phyloP scores from a whole-genome alignment of 2,329 filamentous ascomycete genomes.

The Clonostachys rosea region DNA sequence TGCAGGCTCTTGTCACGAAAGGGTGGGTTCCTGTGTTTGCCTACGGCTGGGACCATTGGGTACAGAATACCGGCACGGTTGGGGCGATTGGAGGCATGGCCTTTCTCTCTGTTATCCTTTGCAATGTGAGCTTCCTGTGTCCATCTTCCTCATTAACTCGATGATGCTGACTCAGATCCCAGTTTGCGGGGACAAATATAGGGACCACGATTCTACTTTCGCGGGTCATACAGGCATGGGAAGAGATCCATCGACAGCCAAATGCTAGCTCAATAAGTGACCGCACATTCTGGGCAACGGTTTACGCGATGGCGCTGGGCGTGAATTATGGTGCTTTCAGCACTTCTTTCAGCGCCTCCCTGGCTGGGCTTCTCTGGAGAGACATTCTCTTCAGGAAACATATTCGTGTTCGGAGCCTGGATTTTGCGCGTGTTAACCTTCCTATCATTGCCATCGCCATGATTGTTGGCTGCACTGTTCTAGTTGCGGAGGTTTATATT shows the following conservation, averaged over 20 bases:
- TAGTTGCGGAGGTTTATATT: conserved; percentile 62
- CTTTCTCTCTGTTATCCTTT: conserved; percentile 65
- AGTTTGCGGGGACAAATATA: conserved; percentile 77
- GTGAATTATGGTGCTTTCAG: conserved; percentile 75
- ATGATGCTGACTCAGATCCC: neutral
- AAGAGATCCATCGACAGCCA: conserved; percentile 46
- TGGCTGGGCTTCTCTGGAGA: conserved; percentile 69
- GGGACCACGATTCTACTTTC: conserved; percentile 71
- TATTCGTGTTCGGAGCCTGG: conserved; percentile 57
- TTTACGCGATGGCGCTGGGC: conserved; percentile 71
- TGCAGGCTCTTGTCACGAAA: conserved; percentile 68
- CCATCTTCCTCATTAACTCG: neutral
- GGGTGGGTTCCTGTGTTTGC: conserved; percentile 73
- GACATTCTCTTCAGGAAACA: conserved; percentile 66
- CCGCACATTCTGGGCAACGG: conserved; percentile 67
- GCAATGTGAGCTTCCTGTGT: conserved; percentile 50
- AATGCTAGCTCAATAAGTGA: conserved; percentile 45
- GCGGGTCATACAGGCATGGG: conserved; percentile 66
- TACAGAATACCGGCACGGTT: conserved; percentile 62
- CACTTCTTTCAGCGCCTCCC: conserved; percentile 64
- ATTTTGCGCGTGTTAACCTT: conserved; percentile 65
- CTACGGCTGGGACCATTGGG: conserved; percentile 71
- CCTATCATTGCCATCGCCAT: conserved; percentile 68
- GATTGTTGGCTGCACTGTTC: conserved; percentile 55
- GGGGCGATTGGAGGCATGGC: conserved; percentile 70